A percentile compares a stretch with the other conserved stretches of the same genome.
Conservation (phyloP, 805 yeast genomes). For the Suhomyces faveliae region DNA sequence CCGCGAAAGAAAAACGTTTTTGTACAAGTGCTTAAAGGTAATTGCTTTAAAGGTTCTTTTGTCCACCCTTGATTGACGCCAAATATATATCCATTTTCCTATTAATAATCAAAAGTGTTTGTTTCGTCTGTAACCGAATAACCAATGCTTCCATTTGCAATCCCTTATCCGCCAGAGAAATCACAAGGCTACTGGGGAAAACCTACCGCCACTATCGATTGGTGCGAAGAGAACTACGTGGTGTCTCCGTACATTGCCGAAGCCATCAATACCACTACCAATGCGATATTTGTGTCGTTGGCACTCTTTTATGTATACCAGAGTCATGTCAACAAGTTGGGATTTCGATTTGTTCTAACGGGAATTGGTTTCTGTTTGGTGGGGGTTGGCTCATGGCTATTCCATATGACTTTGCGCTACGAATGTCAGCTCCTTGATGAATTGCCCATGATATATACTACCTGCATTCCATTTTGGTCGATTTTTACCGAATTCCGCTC, state of each 20-base stretch:
- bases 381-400: conserved; percentile 91
- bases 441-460: conserved; percentile 96
- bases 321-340: conserved; percentile 60
- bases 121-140: too few species aligned
- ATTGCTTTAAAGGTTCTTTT: not conserved
- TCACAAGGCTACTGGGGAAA: conserved; percentile 73
- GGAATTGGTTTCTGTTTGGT: conserved; percentile 83
- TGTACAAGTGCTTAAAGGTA: not conserved
- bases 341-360: conserved; percentile 65
- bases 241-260: conserved; percentile 86
- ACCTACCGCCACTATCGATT: conserved; percentile 92
- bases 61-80: not conserved
- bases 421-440: conserved; percentile 92
- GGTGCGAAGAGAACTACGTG: conserved; percentile 98
- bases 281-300: conserved; percentile 49
- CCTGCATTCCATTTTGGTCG: conserved; percentile 91
- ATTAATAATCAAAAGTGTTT: too few species aligned
- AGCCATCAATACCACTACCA: conserved; percentile 82
- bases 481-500: conserved; percentile 61
- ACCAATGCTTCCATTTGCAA: conserved; percentile 48
- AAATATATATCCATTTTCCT: not conserved
- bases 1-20: not conserved
- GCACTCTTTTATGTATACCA: conserved; percentile 67
- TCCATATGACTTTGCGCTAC: conserved; percentile 92
- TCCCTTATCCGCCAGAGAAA: conserved; percentile 56